These are phyloP conservation scores for Epichloe uncinata DNA, from an alignment of 2,329 filamentous ascomycete species.

Conservation along the genomic window DNA sequence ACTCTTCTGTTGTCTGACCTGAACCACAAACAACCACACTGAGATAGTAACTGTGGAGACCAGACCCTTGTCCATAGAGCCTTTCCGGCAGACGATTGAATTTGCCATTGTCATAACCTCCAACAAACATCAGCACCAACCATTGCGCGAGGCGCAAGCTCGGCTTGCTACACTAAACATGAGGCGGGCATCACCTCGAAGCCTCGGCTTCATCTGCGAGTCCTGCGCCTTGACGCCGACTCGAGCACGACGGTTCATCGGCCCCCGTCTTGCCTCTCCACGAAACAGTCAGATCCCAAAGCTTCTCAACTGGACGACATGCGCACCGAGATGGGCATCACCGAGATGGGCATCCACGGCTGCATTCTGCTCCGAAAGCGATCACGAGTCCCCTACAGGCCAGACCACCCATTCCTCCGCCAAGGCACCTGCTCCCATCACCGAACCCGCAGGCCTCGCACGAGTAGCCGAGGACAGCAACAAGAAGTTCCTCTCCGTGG, in stretches of 20 bases:
- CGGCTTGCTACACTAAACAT: not conserved
- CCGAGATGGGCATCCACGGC: conserved; percentile 16
- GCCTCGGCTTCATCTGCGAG: conserved; percentile 28
- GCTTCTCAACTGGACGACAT: conserved; percentile 3
- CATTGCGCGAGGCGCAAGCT: not conserved
- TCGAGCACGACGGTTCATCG: conserved; percentile 12
- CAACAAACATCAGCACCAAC: not conserved
- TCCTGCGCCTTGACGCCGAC: conserved; percentile 26
- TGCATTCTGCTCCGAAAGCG: conserved; percentile 7
- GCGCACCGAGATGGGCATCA: conserved; percentile 14
- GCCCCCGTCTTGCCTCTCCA: conserved; percentile 12
- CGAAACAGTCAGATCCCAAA: conserved; percentile 6
- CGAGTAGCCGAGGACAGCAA: conserved; percentile 28
- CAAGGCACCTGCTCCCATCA: conserved; percentile 11
- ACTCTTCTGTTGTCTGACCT: too few relatives aligned
- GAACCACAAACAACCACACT: not conserved
- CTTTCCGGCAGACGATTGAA: too few relatives aligned
- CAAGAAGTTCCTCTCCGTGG: conserved; percentile 29
- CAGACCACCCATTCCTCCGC: not conserved
- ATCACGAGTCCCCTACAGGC: not conserved
- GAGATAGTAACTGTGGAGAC: too few relatives aligned
- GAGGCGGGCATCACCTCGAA: conserved; percentile 14
- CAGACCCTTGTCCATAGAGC: too few relatives aligned
- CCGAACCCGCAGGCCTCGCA: conserved; percentile 27
- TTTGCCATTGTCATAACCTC: too few relatives aligned